phyloP scores from a whole-genome alignment of 306 rosid species.

The Prunus fruticosa region DNA sequence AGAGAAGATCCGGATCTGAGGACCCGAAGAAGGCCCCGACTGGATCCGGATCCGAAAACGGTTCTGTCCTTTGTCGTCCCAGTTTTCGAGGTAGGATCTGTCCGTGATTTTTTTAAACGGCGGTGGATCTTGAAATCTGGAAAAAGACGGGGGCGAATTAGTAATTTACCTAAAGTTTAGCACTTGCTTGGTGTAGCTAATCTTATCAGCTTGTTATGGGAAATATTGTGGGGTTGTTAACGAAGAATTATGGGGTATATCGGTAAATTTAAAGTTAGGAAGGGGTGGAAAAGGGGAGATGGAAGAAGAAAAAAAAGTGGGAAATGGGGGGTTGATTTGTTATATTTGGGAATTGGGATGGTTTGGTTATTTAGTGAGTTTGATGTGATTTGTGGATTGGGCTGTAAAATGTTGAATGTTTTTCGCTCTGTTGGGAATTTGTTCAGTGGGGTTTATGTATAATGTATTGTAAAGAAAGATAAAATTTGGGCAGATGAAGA shows the following conservation, averaged over 20 bases:
- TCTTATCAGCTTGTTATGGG: neutral
- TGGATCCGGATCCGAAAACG: neutral
- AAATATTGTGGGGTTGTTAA: conserved; percentile 6
- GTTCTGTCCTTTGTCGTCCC: conserved; percentile 1
- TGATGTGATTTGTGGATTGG: neutral
- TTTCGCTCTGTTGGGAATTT: conserved; percentile 32
- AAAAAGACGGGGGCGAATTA: conserved; percentile 27
- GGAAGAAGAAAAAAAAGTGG: conserved; percentile 19
- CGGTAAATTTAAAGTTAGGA: conserved; percentile 15
- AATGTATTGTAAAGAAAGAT: conserved; percentile 35
- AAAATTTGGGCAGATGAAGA: neutral
- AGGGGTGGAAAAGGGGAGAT: neutral
- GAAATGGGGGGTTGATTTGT: conserved; percentile 34
- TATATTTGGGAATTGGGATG: conserved; percentile 4
- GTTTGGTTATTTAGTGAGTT: neutral
- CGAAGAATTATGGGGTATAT: neutral
- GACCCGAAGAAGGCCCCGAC: conserved; percentile 1
- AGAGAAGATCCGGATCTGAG: neutral
- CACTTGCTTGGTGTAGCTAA: conserved; percentile 8
- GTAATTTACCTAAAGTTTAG: conserved; percentile 8
- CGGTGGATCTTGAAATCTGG: conserved; percentile 41
- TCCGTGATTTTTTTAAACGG: conserved; percentile 90
- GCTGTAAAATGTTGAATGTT: neutral
- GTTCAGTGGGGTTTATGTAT: neutral
- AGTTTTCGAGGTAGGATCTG: conserved; percentile 25